phyloP scores from a whole-genome alignment of 1,139 yeast species.

The Geotrichum phurueaensis region DNA sequence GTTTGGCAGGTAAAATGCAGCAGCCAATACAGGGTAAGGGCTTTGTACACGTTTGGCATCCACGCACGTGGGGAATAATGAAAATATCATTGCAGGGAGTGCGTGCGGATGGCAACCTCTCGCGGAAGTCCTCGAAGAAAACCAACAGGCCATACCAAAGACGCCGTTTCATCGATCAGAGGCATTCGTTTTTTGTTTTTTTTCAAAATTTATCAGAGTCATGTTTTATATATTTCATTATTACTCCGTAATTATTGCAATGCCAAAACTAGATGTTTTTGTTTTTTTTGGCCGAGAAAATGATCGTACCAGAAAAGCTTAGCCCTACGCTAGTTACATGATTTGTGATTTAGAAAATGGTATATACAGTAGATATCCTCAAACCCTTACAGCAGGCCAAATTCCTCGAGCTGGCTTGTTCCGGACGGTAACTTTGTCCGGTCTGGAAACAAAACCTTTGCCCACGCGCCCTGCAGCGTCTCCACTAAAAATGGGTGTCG shows the following conservation, averaged over 20 bases:
- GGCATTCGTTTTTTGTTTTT: too few species aligned
- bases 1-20: not conserved
- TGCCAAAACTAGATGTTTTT: too few species aligned
- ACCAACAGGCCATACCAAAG: too few species aligned
- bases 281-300: too few species aligned
- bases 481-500: slow-evolving; percentile 45
- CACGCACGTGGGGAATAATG: not conserved
- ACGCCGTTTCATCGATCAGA: too few species aligned
- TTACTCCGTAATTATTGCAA: too few species aligned
- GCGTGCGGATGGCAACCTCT: not conserved
- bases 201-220: too few species aligned
- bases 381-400: slow-evolving; percentile 5
- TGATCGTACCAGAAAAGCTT: too few species aligned
- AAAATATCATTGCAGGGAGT: not conserved
- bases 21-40: slow-evolving; percentile 5
- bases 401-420: slow-evolving; percentile 6
- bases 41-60: not conserved
- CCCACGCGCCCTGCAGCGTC: slow-evolving; percentile 22
- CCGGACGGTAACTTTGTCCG: slow-evolving; percentile 8
- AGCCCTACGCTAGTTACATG: not conserved
- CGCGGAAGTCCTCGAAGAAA: too few species aligned
- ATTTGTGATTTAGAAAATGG: too few species aligned
- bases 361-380: too few species aligned
- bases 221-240: too few species aligned
- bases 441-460: slow-evolving; percentile 13